Conservation (phyloP, 208 protist species). For the Entamoeba moshkovskii region DNA sequence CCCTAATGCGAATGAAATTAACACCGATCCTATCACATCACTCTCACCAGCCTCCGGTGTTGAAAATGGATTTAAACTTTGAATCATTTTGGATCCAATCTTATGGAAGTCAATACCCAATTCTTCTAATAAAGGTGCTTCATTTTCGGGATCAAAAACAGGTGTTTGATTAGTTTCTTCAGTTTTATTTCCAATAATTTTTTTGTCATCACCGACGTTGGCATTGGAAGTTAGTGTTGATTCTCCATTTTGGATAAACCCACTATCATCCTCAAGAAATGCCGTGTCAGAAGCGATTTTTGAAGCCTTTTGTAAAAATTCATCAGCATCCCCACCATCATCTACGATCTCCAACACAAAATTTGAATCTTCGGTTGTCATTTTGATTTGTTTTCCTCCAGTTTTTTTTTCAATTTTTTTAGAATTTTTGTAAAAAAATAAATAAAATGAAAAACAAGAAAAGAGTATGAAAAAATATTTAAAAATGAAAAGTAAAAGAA, state of each 20-base stretch:
- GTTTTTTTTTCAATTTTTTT: too few relatives aligned
- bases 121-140: neutral
- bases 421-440: too few relatives aligned
- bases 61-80: neutral
- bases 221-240: neutral
- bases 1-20: neutral
- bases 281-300: neutral
- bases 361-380: neutral
- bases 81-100: neutral
- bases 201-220: too few relatives aligned
- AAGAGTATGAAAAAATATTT: too few relatives aligned
- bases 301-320: neutral
- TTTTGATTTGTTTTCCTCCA: too few relatives aligned
- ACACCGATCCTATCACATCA: neutral
- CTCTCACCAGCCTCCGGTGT: neutral
- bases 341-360: neutral
- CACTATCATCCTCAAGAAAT: neutral
- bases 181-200: neutral
- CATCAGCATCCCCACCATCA: neutral
- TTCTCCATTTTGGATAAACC: neutral
- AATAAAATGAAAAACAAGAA: too few relatives aligned
- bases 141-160: neutral
- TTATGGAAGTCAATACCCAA: neutral
- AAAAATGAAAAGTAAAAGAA: too few relatives aligned
- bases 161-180: neutral